Percentiles rank a stretch among this genome's conserved stretches.
Conservation (phyloP, 1,284 basidiomycete species). For the Porodaedalea pini region DNA sequence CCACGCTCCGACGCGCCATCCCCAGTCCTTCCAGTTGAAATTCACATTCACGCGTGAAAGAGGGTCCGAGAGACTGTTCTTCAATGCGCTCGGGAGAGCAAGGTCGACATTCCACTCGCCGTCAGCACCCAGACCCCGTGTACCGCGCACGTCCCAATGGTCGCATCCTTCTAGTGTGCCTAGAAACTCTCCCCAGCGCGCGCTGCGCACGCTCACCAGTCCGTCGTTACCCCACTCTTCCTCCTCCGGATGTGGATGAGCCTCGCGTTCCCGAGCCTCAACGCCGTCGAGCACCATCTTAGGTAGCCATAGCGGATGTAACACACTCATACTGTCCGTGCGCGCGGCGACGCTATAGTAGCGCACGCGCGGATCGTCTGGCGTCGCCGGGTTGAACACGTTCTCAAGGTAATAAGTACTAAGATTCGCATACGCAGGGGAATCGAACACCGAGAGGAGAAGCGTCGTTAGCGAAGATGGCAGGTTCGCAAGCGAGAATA, state of each 20-base stretch:
- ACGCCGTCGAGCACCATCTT: slow-evolving; percentile 88
- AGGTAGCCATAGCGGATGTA: slow-evolving; percentile 96
- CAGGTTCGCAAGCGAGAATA: slow-evolving; percentile 50
- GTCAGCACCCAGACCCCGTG: slow-evolving; percentile 36
- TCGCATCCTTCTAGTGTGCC: slow-evolving; percentile 89
- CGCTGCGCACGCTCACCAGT: slow-evolving; percentile 84
- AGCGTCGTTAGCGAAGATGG: slow-evolving; percentile 84
- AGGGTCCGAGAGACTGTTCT: slow-evolving; percentile 16
- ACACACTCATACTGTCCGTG: slow-evolving; percentile 67
- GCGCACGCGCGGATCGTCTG: slow-evolving; percentile 79
- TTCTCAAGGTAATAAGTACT: slow-evolving; percentile 83
- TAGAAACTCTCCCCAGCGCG: slow-evolving; percentile 91
- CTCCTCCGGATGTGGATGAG: slow-evolving; percentile 31
- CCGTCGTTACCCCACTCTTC: slow-evolving; percentile 87
- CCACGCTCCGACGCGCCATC: slow-evolving; percentile 55
- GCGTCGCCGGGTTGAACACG: slow-evolving; percentile 90
- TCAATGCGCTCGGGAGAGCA: slow-evolving; percentile 33
- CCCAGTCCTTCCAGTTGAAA: slow-evolving; percentile 53
- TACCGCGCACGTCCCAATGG: slow-evolving; percentile 96
- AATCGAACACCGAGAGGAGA: slow-evolving; percentile 90
- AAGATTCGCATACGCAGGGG: slow-evolving; percentile 95
- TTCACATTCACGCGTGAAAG: slow-evolving; percentile 9
- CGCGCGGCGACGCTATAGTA: slow-evolving; percentile 92
- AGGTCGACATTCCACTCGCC: slow-evolving; percentile 61
- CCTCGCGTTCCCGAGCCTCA: slow-evolving; percentile 50